Evolutionary conservation across 1,284 basidiomycete genomes (phyloP).

Genomic region (Athelia sp.): DNA sequence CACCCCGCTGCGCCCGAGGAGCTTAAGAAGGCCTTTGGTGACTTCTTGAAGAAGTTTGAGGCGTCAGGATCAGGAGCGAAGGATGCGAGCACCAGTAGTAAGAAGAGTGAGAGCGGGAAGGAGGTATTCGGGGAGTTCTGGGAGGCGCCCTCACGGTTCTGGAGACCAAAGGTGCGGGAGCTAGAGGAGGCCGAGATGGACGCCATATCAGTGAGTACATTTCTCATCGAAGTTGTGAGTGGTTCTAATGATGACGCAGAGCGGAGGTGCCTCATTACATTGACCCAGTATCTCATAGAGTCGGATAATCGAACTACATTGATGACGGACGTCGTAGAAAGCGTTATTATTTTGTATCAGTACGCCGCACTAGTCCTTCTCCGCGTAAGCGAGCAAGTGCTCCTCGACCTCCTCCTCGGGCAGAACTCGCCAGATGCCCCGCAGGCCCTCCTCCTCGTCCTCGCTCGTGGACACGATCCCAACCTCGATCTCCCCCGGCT

Average conservation of each 20-base stretch:
- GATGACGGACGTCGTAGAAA: too few species aligned
- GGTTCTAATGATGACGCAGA: constrained; percentile 35
- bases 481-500: constrained; percentile 85
- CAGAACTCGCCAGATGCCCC: constrained; percentile 83
- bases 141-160: constrained; percentile 71
- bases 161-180: constrained; percentile 52
- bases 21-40: constrained; percentile 56
- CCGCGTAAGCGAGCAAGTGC: constrained; percentile 85
- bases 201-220: constrained; percentile 63
- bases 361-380: constrained; percentile 69
- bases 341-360: not conserved
- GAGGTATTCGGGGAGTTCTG: constrained; percentile 64
- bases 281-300: constrained; percentile 18
- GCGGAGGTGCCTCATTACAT: constrained; percentile 63
- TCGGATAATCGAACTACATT: not conserved
- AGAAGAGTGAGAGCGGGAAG: constrained; percentile 11
- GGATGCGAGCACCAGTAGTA: constrained; percentile 3
- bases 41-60: constrained; percentile 51
- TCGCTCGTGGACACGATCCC: constrained; percentile 73
- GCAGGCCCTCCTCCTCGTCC: constrained; percentile 61
- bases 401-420: constrained; percentile 79
- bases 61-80: constrained; percentile 25
- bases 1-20: constrained; percentile 78
- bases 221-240: constrained; percentile 6
- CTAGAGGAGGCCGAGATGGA: constrained; percentile 73